Base-by-base conservation (phyloP, 2,329 filamentous ascomycete genomes). In the Emmonsiellopsis sp. region DNA sequence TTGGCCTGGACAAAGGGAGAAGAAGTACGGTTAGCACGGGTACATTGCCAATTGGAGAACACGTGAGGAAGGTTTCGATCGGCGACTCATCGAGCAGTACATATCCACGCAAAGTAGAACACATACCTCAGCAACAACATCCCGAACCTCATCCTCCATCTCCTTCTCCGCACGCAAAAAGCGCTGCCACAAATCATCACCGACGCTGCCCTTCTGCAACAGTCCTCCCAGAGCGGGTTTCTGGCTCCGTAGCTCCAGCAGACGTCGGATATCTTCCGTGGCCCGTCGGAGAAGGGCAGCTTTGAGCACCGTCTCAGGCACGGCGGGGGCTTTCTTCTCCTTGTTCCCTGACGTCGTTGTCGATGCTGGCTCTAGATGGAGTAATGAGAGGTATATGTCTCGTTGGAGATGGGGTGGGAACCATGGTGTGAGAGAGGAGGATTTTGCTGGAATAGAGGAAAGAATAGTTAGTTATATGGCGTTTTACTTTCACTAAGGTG, bases 121-220 rank as follows among this genome's bases (percentile, higher is more conserved):
- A 62, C 79, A 57, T 70, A 94, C 90, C 84, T 97, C 92, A 63
- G 84, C 82, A 35, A 97, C 90, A 26, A 97, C 92, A 72, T 98
- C 93, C 63, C 89, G 83, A 57, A 98, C 78, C 73, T 98, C 93
- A 61, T 90, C 89, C 74, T 98, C 91, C 78, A 97, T 94, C 73
- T 98, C 93, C 76, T 94, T 91, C 80, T 98, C 93, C 0, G 92
- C 93, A 50, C 89, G 81, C 72, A 85, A 73, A 71, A 97, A 95
- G 40, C 92, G 80, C 76, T 96, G 89, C 87, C 90, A 95, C 61
- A 98, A 73, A 70, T 98, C 93, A 68, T 98, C 93, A 11, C 93
- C 92, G 1, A 98, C 90, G 65, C 89, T 95, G 48, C 93, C 93
- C 58, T 89, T 80, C 72, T 95, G 89, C 62, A 97, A 73, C 60